Conservation (phyloP, 305 asterid species). For the Stenogyne calaminthoides region DNA sequence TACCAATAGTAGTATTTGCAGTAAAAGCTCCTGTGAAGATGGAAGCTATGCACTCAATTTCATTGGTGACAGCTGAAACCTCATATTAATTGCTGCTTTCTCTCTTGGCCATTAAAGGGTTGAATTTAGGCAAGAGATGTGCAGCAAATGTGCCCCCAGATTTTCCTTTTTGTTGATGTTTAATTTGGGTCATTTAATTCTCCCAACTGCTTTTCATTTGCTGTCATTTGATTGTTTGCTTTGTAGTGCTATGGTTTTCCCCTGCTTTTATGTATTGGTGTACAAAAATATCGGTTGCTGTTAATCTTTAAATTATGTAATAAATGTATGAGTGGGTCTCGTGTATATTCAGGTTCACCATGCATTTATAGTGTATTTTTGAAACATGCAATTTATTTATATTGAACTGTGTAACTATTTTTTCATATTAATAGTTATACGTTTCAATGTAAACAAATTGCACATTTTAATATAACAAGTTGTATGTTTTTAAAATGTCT, state of each 20-base stretch:
- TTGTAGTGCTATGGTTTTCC: neutral
- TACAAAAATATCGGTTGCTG: neutral
- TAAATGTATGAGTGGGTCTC: too few species aligned
- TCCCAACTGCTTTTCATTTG: conserved; percentile 18
- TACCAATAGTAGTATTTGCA: conserved; percentile 36
- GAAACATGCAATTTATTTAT: too few species aligned
- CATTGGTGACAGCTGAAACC: conserved; percentile 36
- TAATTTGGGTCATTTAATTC: conserved; percentile 25
- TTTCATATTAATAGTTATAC: too few species aligned
- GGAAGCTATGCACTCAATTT: conserved; percentile 50
- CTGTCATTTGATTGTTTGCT: neutral
- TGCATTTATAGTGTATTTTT: too few species aligned
- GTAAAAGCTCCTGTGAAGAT: conserved; percentile 56
- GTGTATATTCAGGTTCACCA: too few species aligned
- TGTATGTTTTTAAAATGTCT: too few species aligned
- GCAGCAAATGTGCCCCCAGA: conserved; percentile 30
- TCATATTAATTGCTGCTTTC: neutral
- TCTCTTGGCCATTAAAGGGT: neutral
- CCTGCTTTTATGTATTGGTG: neutral
- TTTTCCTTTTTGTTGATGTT: conserved; percentile 21
- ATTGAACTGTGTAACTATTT: too few species aligned
- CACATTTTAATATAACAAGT: too few species aligned
- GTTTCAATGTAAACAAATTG: too few species aligned
- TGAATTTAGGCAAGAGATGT: conserved; percentile 27
- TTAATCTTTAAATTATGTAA: too few species aligned